Base-by-base conservation (phyloP, 1,139 yeast genomes). In the Zygosaccharomyces pseudobailii region DNA sequence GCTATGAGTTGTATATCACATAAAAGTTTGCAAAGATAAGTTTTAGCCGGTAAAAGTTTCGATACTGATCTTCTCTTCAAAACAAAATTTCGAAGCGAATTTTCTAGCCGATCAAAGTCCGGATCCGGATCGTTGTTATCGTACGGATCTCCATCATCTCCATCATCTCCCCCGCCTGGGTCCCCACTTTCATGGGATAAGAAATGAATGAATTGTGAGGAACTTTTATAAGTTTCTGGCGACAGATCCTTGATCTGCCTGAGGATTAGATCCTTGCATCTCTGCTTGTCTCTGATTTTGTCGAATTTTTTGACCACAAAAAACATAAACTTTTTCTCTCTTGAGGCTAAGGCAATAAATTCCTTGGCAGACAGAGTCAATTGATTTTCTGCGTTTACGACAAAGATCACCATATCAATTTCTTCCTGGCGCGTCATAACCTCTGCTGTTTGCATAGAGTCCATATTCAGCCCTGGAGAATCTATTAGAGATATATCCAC, bases 361-460 rank as follows among this genome's bases (percentile, higher is more conserved):
- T 94, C 98, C 58, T 88, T 86, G 1, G 97, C 97, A 0, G 96
- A 87, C 45, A 88, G 72, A 0, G 99, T 94, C 61, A 94, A 86
- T 65, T 92, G 97, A 59, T 94, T 94, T 62, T 90, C 97, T 0
- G 98, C 95, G 63, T 86, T 87, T 4, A 94, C 96, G 4, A 94
- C 98, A 71, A 94, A 94, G 0, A 94, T 92, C 6, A 94, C 96
- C 58, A 94, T 74, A 65, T 94, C 99, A 55, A 94, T 94, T 63
- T 94, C 98, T 62, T 94, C 98, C 68, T 94, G 98, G 52, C 97
- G 79, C 3, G 97, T 85, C 66, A 90, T 90, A 0, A 94, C 90
- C 61, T 90, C 96, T 1, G 97, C 87, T 0, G 99, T 94, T 65
- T 88, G 96, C 57, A 85, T 85, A 9, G 94, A 87, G 62, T 92